Conservation (phyloP, 805 yeast genomes). For the Sugiyamaella chiloensis region DNA sequence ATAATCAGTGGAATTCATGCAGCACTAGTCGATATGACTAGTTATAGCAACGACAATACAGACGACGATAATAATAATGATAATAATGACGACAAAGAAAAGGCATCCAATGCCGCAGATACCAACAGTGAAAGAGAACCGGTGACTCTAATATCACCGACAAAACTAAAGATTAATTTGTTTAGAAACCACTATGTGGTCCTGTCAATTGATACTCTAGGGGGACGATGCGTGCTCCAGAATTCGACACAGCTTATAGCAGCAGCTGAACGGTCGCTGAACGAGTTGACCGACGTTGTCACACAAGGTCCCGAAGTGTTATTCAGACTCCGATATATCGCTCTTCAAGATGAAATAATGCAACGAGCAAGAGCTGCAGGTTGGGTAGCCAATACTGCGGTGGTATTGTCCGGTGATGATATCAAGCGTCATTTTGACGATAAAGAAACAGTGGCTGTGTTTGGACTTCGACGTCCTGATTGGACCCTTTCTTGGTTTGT, state of each 20-base stretch:
- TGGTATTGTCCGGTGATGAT: conserved; percentile 50
- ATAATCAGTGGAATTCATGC: conserved; percentile 28
- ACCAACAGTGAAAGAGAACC: neutral
- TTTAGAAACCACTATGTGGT: conserved; percentile 21
- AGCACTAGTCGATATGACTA: conserved; percentile 1
- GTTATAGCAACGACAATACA: too few species aligned
- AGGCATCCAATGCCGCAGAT: too few species aligned
- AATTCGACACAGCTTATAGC: conserved; percentile 43
- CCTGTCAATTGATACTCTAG: conserved; percentile 23
- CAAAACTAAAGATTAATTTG: conserved; percentile 21
- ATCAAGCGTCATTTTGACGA: conserved; percentile 32
- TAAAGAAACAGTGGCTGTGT: conserved; percentile 19
- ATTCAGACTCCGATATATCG: conserved; percentile 47
- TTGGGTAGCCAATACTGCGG: conserved; percentile 61
- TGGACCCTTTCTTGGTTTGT: conserved; percentile 43
- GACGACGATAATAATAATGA: too few species aligned
- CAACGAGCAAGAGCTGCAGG: conserved; percentile 61
- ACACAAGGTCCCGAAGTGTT: conserved; percentile 33
- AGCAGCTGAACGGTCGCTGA: conserved; percentile 33
- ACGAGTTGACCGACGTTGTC: conserved; percentile 22
- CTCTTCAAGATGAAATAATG: conserved; percentile 49
- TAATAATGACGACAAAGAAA: too few species aligned
- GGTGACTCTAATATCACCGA: conserved; percentile 10
- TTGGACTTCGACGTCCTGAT: conserved; percentile 33
- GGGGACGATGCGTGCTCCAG: conserved; percentile 30